A percentile compares a stretch with the other conserved stretches of the same genome.
Evolutionary conservation across 768 basidiomycete species (phyloP).

Genomic region (Pleurotus sapidus): DNA sequence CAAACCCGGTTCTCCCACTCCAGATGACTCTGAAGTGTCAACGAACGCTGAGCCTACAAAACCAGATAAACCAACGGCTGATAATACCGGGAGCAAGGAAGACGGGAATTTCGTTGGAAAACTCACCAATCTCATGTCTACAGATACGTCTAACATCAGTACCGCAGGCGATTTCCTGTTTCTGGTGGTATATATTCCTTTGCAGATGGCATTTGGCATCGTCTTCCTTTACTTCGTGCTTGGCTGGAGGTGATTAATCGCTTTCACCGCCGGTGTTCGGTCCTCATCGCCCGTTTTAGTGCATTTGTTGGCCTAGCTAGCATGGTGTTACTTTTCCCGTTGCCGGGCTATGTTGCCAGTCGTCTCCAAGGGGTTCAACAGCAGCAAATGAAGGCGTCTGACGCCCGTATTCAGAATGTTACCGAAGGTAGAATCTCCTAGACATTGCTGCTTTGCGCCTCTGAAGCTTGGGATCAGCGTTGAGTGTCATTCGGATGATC

Average conservation of each 20-base stretch:
- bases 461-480: conserved; percentile 33
- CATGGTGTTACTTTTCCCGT: conserved; percentile 50
- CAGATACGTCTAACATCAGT: conserved; percentile 45
- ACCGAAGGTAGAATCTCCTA: conserved; percentile 48
- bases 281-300: conserved; percentile 22
- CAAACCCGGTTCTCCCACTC: neutral
- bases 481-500: conserved; percentile 62
- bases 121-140: conserved; percentile 75
- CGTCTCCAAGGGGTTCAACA: conserved; percentile 44
- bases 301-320: conserved; percentile 55
- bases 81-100: conserved; percentile 17
- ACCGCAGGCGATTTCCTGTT: conserved; percentile 32
- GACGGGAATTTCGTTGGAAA: conserved; percentile 61
- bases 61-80: conserved; percentile 10
- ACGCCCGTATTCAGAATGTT: conserved; percentile 57
- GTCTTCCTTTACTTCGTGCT: conserved; percentile 44
- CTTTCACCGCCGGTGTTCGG: neutral
- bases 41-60: conserved; percentile 9
- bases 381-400: conserved; percentile 47
- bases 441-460: conserved; percentile 7
- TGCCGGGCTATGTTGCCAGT: conserved; percentile 56
- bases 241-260: conserved; percentile 39
- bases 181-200: conserved; percentile 33
- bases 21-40: conserved; percentile 6
- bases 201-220: conserved; percentile 36